These are phyloP conservation scores for Euclidium syriacum DNA, from an alignment of 345 rosid genomes.

Conservation along the genomic window DNA sequence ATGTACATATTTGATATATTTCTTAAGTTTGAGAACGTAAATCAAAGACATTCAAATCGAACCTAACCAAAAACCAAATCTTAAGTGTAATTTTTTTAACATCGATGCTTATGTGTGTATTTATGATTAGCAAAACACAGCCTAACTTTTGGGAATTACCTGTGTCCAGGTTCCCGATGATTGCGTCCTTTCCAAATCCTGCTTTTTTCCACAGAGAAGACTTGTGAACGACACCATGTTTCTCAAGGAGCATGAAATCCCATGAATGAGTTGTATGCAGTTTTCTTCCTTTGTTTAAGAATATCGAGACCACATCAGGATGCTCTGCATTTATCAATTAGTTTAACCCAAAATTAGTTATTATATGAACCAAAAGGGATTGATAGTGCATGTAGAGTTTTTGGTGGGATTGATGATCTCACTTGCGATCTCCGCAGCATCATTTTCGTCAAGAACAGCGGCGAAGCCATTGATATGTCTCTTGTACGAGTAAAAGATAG, in stretches of 20 bases:
- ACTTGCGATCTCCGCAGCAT: conserved; percentile 56
- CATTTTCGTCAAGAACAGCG: conserved; percentile 48
- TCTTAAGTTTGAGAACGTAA: background rate
- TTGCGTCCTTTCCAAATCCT: conserved; percentile 44
- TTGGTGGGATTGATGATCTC: conserved; percentile 1
- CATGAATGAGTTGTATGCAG: conserved; percentile 64
- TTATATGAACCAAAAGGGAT: background rate
- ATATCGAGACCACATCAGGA: conserved; percentile 55
- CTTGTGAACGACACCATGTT: conserved; percentile 26
- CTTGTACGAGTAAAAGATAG: conserved; percentile 57
- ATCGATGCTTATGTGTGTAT: too few species aligned
- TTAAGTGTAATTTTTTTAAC: too few species aligned
- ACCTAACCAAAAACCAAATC: too few species aligned
- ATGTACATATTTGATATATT: background rate
- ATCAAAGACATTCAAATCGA: too few species aligned
- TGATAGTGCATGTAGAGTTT: background rate
- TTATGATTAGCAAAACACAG: background rate
- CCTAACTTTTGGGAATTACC: conserved; percentile 29
- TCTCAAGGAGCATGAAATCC: conserved; percentile 55
- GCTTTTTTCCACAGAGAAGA: conserved; percentile 47
- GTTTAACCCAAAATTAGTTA: background rate
- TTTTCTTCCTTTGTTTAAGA: conserved; percentile 43
- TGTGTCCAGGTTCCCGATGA: conserved; percentile 59
- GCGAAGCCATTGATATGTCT: conserved; percentile 64
- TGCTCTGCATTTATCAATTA: conserved; percentile 34